Evolutionary conservation across 2,329 filamentous ascomycete species (phyloP), one percentile per base, ranked within the genome.

Genomic region (Clonostachys rosea): DNA sequence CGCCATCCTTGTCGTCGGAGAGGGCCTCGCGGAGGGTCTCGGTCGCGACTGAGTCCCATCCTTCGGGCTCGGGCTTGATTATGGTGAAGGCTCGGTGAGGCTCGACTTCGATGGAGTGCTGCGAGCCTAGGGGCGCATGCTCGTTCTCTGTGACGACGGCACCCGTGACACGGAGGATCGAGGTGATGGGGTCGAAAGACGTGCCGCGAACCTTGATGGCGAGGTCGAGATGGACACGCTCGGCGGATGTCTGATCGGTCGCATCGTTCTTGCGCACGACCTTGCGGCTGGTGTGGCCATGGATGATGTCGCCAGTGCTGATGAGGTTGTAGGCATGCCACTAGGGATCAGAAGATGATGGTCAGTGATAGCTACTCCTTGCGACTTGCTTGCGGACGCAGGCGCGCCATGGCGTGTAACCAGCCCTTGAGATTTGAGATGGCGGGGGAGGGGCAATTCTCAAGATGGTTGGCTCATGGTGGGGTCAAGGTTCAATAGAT

Each of bases 11-110:
- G 54, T 89, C 86, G 55, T 88, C 83, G 56, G 89, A 84, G 13
- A 92, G 77, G 1, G 91, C 86, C 63, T 96, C 89, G 48, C 80
- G 75, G 11, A 99, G 77, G 42, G 88, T 86, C 49, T 88, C 84
- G 43, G 86, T 72, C 5, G 91, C 89, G 11, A 99, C 84, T 55
- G 87, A 91, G 66, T 99, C 94, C 94, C 94, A 99, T 40, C 91
- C 68, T 47, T 66, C 85, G 36, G 80, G 79, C 68, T 97, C 85
- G 37, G 80, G 79, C 69, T 97, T 97, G 70, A 91, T 87, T 8
- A 99, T 65, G 7, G 88, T 92, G 58, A 97, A 97, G 44, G 91
- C 85, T 40, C 91, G 80, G 58, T 94, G 84, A 49, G 96, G 75
- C 63, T 96, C 92, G 42, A 99, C 78, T 55, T 96, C 92, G 53